phyloP scores from a whole-genome alignment of 1,284 basidiomycete species.

The Ganoderma multipileum region DNA sequence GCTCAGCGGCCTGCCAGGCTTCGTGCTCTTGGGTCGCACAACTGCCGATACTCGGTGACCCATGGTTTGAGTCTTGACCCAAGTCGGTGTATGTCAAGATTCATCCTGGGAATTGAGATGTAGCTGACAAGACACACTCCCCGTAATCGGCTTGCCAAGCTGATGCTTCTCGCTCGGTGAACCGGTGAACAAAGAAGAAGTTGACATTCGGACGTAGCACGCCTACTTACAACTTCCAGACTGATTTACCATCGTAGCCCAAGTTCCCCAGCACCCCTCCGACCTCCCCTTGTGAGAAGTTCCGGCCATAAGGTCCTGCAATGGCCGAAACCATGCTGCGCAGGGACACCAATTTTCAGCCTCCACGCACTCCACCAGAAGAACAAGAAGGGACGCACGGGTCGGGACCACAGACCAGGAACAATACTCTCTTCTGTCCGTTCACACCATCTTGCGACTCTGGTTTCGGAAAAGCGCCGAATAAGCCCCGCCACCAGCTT shows the following conservation, averaged over 20 bases:
- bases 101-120: no score
- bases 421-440: constrained; percentile 52
- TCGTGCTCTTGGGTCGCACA: background rate
- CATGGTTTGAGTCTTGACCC: no score
- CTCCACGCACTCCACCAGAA: constrained; percentile 4
- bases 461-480: constrained; percentile 35
- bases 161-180: background rate
- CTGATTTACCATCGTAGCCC: constrained; percentile 66
- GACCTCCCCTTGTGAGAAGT: constrained; percentile 75
- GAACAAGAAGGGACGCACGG: constrained; percentile 54
- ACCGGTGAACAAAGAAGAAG: background rate
- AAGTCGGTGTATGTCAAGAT: background rate
- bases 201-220: background rate
- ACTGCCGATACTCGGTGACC: background rate
- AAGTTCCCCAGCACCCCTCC: constrained; percentile 72
- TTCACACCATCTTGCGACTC: constrained; percentile 29
- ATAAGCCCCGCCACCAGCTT: constrained; percentile 55
- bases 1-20: no score
- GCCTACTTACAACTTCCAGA: constrained; percentile 67
- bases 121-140: background rate
- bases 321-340: constrained; percentile 76
- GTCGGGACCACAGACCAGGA: constrained; percentile 82
- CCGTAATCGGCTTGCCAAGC: background rate
- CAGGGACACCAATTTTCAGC: constrained; percentile 12
- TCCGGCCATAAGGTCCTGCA: constrained; percentile 78